Evolutionary conservation across 129 eudicot genomes (phyloP), one percentile per base, ranked within the genome.

Genomic region (Centella asiatica): DNA sequence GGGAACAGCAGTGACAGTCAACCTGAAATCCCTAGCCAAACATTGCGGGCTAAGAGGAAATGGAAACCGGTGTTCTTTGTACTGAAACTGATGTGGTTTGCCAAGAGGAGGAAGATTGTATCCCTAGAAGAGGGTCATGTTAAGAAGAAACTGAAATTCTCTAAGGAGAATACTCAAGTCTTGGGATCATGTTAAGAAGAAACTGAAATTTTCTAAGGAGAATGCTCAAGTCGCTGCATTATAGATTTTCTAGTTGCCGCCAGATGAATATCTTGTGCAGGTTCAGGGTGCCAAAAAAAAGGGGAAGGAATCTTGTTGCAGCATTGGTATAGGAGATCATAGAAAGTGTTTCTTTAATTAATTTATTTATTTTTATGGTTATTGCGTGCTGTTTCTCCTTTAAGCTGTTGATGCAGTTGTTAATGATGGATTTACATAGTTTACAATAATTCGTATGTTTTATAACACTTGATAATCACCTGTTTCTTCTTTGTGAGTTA

Each of bases 141-240:
- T 60, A 65, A 46, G 34, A 76, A 76, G 65, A 76, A 55, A 67
- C 62, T 28, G 58, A 77, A 53, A 51, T 27, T 72, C 4, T 19
- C 45, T 12, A 32, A 49, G 12, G 14, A 8, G 19, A n/a, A 64
- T 0, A 2, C 31, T 48, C 1, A 44, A 37, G 3, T 55, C 20
- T n/a, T n/a, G n/a, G 63, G 44, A 32, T 60, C 73, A 46, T 60
- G 62, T 52, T 60, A 65, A 46, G 34, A 76, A 76, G 65, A 76
- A 55, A 67, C 62, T 62, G 32, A 69, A n/a, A 11, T 28, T 48
- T 66, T 56, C 45, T 39, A 32, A 49, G 12, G 14, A 8, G 19
- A n/a, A 64, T 0, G 6, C 31, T 48, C 1, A 44, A 37, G 3
- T 55, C 20, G 60, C n/a, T 31, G 3, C 60, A 8, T 18, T 0